Percentiles rank a stretch among this genome's conserved stretches.
phyloP scores from a whole-genome alignment of 139 green algal genomes.

The Picochlorum costavermella region DNA sequence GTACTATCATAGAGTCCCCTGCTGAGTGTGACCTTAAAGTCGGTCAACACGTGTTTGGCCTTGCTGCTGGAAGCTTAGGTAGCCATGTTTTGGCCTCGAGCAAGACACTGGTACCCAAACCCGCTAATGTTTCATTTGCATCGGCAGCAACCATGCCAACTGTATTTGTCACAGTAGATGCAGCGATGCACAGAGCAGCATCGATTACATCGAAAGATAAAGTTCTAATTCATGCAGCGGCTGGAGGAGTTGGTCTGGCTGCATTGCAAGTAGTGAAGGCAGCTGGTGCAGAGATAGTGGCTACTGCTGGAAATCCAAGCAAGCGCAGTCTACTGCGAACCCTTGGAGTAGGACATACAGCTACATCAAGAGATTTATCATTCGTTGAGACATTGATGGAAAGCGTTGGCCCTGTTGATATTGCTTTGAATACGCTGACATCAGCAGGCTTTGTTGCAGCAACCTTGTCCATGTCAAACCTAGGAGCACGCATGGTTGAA shows the following conservation, averaged over 20 bases:
- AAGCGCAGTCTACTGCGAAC: slow-evolving; percentile 54
- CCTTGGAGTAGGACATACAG: slow-evolving; percentile 33
- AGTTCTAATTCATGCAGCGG: slow-evolving; percentile 62
- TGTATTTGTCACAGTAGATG: slow-evolving; percentile 65
- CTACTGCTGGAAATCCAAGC: slow-evolving; percentile 42
- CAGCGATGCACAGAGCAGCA: slow-evolving; percentile 15
- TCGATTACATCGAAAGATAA: slow-evolving; percentile 11
- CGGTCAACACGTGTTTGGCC: slow-evolving; percentile 60
- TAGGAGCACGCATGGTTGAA: slow-evolving; percentile 62
- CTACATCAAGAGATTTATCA: slow-evolving; percentile 44
- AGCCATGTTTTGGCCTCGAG: slow-evolving; percentile 47
- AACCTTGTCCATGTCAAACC: slow-evolving; percentile 46
- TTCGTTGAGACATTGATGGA: slow-evolving; percentile 28
- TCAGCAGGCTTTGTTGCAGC: slow-evolving; percentile 73
- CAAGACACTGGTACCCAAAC: slow-evolving; percentile 54
- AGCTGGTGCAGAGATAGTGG: slow-evolving; percentile 32
- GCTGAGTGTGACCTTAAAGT: not conserved
- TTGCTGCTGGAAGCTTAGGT: slow-evolving; percentile 58
- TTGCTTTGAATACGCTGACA: slow-evolving; percentile 81
- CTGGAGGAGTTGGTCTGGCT: slow-evolving; percentile 71
- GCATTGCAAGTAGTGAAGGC: slow-evolving; percentile 47
- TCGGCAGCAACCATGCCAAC: slow-evolving; percentile 67
- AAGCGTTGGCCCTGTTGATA: slow-evolving; percentile 5
- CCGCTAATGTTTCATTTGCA: slow-evolving; percentile 48
- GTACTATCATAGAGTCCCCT: slow-evolving; percentile 25